A percentile compares a stretch with the other conserved stretches of the same genome.
phyloP scores from a whole-genome alignment of 176 grass and related monocot genomes.

The Phyllostachys edulis region DNA sequence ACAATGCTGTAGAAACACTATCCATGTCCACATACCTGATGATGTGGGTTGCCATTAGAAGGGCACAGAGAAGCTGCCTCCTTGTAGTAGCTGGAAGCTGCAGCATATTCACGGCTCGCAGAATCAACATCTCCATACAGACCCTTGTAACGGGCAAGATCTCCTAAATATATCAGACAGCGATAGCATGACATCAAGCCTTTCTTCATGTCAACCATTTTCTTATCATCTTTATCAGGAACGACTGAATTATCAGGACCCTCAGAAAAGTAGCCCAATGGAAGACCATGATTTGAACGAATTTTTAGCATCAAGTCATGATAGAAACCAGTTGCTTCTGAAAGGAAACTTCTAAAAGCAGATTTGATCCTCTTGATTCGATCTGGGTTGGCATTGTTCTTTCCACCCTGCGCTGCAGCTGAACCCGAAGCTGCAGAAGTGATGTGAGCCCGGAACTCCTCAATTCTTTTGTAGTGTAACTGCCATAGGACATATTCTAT shows the following conservation, averaged over 20 bases:
- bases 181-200: slow-evolving; percentile 82
- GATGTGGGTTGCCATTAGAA: slow-evolving; percentile 83
- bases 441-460: slow-evolving; percentile 82
- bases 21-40: slow-evolving; percentile 60
- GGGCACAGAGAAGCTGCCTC: slow-evolving; percentile 74
- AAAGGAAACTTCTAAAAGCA: slow-evolving; percentile 76
- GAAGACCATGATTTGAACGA: slow-evolving; percentile 70
- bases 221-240: slow-evolving; percentile 58
- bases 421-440: slow-evolving; percentile 32
- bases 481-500: slow-evolving; percentile 87
- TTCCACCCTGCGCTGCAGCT: slow-evolving; percentile 48
- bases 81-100: slow-evolving; percentile 86
- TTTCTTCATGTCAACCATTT: slow-evolving; percentile 58
- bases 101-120: slow-evolving; percentile 62
- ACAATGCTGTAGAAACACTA: not conserved
- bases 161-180: slow-evolving; percentile 96
- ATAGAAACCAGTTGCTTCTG: slow-evolving; percentile 91
- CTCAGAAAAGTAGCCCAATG: slow-evolving; percentile 63
- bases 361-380: slow-evolving; percentile 71
- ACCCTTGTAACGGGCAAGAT: slow-evolving; percentile 94
- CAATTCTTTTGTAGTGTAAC: slow-evolving; percentile 94
- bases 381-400: slow-evolving; percentile 59
- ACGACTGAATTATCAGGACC: slow-evolving; percentile 34
- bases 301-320: slow-evolving; percentile 93
- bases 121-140: slow-evolving; percentile 81